A percentile compares a stretch with the other conserved stretches of the same genome.
Conservation (phyloP, 306 rosid genomes). For the Morella rubra region DNA sequence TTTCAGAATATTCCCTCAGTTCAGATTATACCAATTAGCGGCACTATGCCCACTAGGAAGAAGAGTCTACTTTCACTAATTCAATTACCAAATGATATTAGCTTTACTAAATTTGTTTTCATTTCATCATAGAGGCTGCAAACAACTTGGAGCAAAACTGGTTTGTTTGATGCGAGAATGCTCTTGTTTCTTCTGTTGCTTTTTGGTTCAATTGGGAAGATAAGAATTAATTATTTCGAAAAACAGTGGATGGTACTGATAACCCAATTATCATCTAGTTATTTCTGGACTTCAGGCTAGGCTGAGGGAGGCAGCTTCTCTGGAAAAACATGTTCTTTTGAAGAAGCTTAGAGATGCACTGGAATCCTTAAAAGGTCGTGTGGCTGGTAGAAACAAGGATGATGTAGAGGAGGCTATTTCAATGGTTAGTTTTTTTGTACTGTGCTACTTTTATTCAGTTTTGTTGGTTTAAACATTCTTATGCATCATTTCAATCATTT, state of each 20-base stretch:
- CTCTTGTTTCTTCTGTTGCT: neutral
- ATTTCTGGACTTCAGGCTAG: slow-evolving; percentile 64
- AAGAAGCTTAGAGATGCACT: slow-evolving; percentile 95
- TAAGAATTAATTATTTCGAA: slow-evolving; percentile 10
- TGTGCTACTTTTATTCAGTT: slow-evolving; percentile 9
- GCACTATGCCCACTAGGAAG: slow-evolving; percentile 1
- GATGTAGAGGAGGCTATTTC: slow-evolving; percentile 84
- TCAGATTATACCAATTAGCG: neutral
- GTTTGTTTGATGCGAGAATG: neutral
- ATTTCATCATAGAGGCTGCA: neutral
- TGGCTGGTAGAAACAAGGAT: slow-evolving; percentile 80
- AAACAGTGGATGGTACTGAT: neutral
- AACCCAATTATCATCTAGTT: slow-evolving; percentile 22
- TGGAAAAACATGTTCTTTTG: slow-evolving; percentile 86
- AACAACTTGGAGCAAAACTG: neutral
- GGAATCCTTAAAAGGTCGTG: slow-evolving; percentile 80
- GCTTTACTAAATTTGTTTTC: neutral
- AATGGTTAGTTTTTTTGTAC: slow-evolving; percentile 54
- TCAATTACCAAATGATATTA: neutral
- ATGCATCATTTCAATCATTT: neutral
- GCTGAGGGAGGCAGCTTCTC: slow-evolving; percentile 84
- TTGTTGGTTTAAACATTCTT: slow-evolving; percentile 10
- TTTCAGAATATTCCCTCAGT: neutral
- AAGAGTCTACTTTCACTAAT: neutral
- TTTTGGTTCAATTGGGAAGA: neutral